These are phyloP conservation scores for Draba incana DNA, from an alignment of 345 rosid species.

Conservation along the genomic window DNA sequence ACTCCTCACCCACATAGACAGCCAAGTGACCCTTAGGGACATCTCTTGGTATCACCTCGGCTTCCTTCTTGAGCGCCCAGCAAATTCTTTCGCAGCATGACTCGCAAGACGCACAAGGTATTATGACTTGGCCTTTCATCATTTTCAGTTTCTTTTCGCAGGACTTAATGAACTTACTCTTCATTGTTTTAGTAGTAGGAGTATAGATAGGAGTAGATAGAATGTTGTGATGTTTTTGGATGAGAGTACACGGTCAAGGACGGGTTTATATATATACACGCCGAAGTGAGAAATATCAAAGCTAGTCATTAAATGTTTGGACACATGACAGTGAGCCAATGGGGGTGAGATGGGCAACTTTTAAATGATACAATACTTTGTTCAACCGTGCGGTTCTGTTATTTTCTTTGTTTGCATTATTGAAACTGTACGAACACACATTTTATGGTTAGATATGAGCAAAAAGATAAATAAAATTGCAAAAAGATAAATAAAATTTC, in stretches of 20 bases:
- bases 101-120: conserved; percentile 55
- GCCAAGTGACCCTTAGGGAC: conserved; percentile 87
- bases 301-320: conserved; percentile 53
- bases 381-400: conserved; percentile 48
- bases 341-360: conserved; percentile 36
- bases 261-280: conserved; percentile 48
- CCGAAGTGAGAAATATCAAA: conserved; percentile 33
- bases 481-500: neutral
- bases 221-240: conserved; percentile 29
- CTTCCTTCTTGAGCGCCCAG: conserved; percentile 50
- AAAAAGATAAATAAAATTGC: neutral
- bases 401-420: conserved; percentile 21
- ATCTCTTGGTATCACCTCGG: conserved; percentile 63
- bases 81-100: conserved; percentile 51
- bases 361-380: conserved; percentile 29
- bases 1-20: conserved; percentile 78
- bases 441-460: conserved; percentile 25
- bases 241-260: conserved; percentile 38
- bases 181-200: conserved; percentile 33
- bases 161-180: conserved; percentile 49
- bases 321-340: conserved; percentile 50
- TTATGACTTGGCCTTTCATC: conserved; percentile 50
- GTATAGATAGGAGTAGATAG: conserved; percentile 21
- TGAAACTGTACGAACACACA: conserved; percentile 61
- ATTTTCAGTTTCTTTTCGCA: conserved; percentile 60